phyloP scores from a whole-genome alignment of 176 grass and related monocot species.

The Puccinellia tenuiflora region DNA sequence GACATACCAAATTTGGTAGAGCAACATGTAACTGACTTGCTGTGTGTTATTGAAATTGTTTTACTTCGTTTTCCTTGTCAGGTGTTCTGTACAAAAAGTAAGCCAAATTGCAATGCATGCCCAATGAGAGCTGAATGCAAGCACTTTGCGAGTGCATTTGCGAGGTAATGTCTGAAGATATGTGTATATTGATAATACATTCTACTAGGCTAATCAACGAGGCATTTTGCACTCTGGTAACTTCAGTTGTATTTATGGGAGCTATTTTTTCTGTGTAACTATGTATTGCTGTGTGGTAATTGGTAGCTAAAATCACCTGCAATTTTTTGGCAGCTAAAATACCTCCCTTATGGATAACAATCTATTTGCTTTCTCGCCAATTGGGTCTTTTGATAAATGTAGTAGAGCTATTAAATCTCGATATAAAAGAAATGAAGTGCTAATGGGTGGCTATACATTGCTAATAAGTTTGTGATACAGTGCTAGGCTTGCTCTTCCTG shows the following conservation, averaged over 20 bases:
- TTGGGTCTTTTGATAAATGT: neutral
- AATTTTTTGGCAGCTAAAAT: slow-evolving; percentile 2
- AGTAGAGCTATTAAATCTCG: neutral
- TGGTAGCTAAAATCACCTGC: neutral
- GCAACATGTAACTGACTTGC: neutral
- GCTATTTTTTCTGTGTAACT: neutral
- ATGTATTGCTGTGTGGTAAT: neutral
- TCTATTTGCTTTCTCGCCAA: slow-evolving; percentile 5
- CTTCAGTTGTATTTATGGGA: neutral
- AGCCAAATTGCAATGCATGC: slow-evolving; percentile 67
- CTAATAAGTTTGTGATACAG: slow-evolving; percentile 34
- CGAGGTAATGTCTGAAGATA: slow-evolving; percentile 38
- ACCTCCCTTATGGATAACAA: neutral
- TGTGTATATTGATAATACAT: neutral
- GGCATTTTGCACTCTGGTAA: neutral
- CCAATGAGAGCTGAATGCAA: slow-evolving; percentile 66
- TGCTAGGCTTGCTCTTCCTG: slow-evolving; percentile 74
- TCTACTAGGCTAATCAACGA: neutral
- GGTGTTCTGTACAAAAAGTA: slow-evolving; percentile 70
- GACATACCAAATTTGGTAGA: neutral
- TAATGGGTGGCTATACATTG: neutral
- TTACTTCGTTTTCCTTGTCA: neutral
- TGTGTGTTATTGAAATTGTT: neutral
- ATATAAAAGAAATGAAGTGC: neutral
- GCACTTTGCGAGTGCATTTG: slow-evolving; percentile 69